Base-by-base conservation (phyloP, 768 basidiomycete species). In the Tremella yokohamensis region DNA sequence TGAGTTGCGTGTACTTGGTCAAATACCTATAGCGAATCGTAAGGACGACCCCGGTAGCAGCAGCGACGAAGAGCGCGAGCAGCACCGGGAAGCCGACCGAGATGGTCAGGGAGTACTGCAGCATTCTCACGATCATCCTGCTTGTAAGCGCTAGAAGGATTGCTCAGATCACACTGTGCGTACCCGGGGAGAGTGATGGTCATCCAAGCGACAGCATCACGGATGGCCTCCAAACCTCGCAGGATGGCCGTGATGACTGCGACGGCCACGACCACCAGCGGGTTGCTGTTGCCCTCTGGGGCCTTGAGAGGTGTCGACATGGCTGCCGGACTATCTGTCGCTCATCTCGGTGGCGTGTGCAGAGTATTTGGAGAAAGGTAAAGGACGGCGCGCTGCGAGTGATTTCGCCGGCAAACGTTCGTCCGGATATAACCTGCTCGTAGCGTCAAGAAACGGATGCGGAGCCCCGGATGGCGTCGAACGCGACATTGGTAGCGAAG, bases 61-160 rank as follows among this genome's bases (percentile, higher is more conserved):
- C 84, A 16, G 85, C 79, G 13, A 81, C 78, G 63, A 91, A 89
- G 9, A 94, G 81, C 60, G 87, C 80, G 6, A 87, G 86, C 64
- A 97, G 87, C 42, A 87, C 88, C 83, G 90, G 91, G 76, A 96
- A 96, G 65, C 89, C 89, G 47, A 98, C 83, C 85, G 93, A 74
- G 29, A 74, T 72, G 40, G 76, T 78, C 47, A 77, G 54, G 9
- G 73, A 70, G 63, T 74, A 77, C 20, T 69, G 69, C 7, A 78
- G 69, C 45, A 72, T 70, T 26, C 72, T 57, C n/a, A 76, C 71
- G 13, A 76, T 60, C 26, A 63, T 63, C 19, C 73, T 75, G 60
- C 3, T 25, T 49, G n/a, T 45, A 24, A 57, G 38, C 57, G 61
- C 51, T 24, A 39, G 44, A 3, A 34, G 29, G 26, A 11, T 22